phyloP scores from a whole-genome alignment of 805 yeast genomes.

The Myxozyma mucilagina region DNA sequence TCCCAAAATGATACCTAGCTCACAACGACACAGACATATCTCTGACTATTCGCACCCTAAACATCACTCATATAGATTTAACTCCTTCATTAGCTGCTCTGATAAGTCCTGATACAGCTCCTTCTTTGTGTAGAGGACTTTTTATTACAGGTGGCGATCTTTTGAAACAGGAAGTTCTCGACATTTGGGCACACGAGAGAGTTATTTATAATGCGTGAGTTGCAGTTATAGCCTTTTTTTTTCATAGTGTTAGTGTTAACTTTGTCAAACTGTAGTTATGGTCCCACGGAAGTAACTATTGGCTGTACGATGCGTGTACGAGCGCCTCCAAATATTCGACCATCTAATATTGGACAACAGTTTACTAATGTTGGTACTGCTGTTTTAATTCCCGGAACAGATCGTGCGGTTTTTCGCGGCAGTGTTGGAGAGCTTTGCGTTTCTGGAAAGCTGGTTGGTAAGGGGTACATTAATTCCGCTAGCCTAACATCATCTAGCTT shows the following conservation, averaged over 20 bases:
- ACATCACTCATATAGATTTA: slow-evolving; percentile 34
- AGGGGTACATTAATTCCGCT: slow-evolving; percentile 35
- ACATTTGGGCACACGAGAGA: slow-evolving; percentile 34
- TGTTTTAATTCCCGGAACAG: slow-evolving; percentile 23
- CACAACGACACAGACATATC: slow-evolving; percentile 20
- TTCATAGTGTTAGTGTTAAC: neutral
- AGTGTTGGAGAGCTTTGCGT: slow-evolving; percentile 38
- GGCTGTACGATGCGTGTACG: slow-evolving; percentile 33
- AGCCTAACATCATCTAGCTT: slow-evolving; percentile 33
- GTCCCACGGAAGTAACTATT: slow-evolving; percentile 37
- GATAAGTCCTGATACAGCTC: slow-evolving; percentile 66
- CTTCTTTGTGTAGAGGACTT: slow-evolving; percentile 31
- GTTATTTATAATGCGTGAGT: slow-evolving; percentile 34
- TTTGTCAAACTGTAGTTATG: slow-evolving; percentile 19
- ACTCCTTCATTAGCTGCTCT: slow-evolving; percentile 66
- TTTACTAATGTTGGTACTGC: slow-evolving; percentile 33
- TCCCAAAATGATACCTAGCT: neutral
- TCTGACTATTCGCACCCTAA: slow-evolving; percentile 19
- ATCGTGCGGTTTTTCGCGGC: slow-evolving; percentile 32
- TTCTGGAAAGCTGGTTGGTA: slow-evolving; percentile 38
- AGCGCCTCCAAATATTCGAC: slow-evolving; percentile 30
- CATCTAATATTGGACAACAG: slow-evolving; percentile 35
- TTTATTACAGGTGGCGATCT: slow-evolving; percentile 38
- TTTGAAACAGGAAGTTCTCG: slow-evolving; percentile 33
- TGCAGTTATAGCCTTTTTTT: neutral